These are phyloP conservation scores for Penicillium daleae DNA, from an alignment of 495 filamentous ascomycete genomes.

Conservation along the genomic window DNA sequence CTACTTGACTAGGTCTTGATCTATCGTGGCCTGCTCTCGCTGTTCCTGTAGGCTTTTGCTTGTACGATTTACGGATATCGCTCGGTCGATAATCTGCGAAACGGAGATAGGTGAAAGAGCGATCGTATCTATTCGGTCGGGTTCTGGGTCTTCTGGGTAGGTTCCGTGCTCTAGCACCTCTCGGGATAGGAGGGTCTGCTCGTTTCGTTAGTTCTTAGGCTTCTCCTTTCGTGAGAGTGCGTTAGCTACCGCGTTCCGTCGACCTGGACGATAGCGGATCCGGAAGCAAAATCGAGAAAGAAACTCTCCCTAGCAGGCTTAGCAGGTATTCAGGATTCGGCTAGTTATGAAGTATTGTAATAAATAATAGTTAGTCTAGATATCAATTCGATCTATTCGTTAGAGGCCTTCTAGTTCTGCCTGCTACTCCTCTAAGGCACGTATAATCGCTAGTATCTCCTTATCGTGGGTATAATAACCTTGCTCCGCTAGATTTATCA, in stretches of 20 bases:
- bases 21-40: too few species aligned
- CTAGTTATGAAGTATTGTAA: conserved; percentile 1
- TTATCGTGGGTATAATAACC: background rate
- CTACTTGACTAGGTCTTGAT: too few species aligned
- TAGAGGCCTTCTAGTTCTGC: background rate
- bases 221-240: background rate
- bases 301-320: conserved; percentile 27
- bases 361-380: background rate
- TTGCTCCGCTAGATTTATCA: background rate
- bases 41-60: too few species aligned
- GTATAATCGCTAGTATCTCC: background rate
- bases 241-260: conserved; percentile 2
- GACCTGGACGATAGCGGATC: conserved; percentile 30
- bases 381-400: background rate
- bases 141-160: background rate
- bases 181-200: background rate
- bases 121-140: background rate
- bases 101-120: too few species aligned
- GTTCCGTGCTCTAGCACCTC: background rate
- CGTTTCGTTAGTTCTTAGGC: background rate
- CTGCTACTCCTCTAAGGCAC: background rate
- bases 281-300: conserved; percentile 31
- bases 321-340: background rate
- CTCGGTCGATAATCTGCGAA: too few species aligned
- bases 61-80: too few species aligned